Evolutionary conservation across 495 filamentous ascomycete genomes (phyloP).

Genomic region (Penicillium parvum): DNA sequence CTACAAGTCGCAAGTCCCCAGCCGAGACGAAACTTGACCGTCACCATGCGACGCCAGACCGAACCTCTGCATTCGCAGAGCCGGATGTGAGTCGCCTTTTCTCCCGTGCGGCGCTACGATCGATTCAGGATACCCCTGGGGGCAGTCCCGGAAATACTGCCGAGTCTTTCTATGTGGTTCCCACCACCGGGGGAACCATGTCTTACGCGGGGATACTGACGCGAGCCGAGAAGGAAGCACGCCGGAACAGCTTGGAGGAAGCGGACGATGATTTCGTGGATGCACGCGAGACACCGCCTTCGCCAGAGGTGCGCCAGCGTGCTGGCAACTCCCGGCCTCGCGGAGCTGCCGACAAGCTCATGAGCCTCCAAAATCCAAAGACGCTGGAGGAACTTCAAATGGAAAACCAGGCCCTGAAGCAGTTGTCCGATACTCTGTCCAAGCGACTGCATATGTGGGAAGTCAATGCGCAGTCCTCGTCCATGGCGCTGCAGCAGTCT

Average conservation of each 20-base stretch:
- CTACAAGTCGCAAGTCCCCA: conserved; percentile 35
- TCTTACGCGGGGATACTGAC: conserved; percentile 85
- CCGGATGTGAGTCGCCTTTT: conserved; percentile 74
- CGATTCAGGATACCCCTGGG: conserved; percentile 51
- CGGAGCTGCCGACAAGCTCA: conserved; percentile 25
- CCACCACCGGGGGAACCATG: conserved; percentile 79
- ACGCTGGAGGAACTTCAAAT: conserved; percentile 77
- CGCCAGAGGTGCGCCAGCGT: conserved; percentile 43
- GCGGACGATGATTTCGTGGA: conserved; percentile 84
- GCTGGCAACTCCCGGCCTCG: conserved; percentile 23
- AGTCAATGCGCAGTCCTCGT: conserved; percentile 73
- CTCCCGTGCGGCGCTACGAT: conserved; percentile 73
- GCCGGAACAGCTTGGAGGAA: conserved; percentile 45
- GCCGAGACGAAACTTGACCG: conserved; percentile 38
- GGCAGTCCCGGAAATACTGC: conserved; percentile 44
- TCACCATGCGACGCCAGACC: conserved; percentile 35
- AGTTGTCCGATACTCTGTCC: conserved; percentile 71
- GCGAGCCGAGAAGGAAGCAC: conserved; percentile 62
- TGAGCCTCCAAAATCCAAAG: conserved; percentile 39
- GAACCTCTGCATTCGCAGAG: conserved; percentile 39
- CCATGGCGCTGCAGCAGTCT: conserved; percentile 74
- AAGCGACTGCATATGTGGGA: conserved; percentile 81
- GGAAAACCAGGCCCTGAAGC: conserved; percentile 73
- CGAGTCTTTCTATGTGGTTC: conserved; percentile 94
- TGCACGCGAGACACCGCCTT: conserved; percentile 66